Evolutionary conservation across 257 asterid genomes (phyloP), one percentile per base, ranked within the genome.

Genomic region (Vinca minor): DNA sequence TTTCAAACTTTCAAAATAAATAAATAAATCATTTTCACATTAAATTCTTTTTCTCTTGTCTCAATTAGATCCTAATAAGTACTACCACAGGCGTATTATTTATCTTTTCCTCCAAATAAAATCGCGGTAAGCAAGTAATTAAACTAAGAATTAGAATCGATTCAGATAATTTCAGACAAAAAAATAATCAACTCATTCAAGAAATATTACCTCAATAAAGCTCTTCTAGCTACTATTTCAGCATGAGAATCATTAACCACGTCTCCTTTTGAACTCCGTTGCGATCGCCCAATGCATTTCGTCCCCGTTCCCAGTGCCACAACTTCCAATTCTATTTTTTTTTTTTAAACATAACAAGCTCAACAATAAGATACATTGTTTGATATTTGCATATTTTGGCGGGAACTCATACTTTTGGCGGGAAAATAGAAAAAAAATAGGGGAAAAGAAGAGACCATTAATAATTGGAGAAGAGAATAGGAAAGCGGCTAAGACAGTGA

Each of bases 271-370:
- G 69, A 75, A 64, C 84, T 84, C 81, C 87, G 80, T 67, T 86
- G 80, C 53, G 89, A 76, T 25, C 72, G 77, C 68, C 96, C 97
- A 5, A 89, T 66, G 78, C 98, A 93, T 72, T 93, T 89, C 38
- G 98, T 93, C 49, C 97, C 98, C 63, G 98, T 93, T 31, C 96
- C 98, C 80, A 93, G 20, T 17, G 97, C 84, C 76, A 85, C 83
- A 70, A 93, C 96, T 57, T 74, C 81, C 56, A 89, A 62, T 49
- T 83, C 98, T 89, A 56, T 42, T 42, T 4, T 31, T 8, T 89
- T 50, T 42, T 42, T 4, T 31, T 8, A 36, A 60, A 56, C 61
- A 60, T 54, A 11, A 25, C 55, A 67, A 48, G 8, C 38, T 34
- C 7, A 55, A 34, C 49, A 66, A 31, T 0, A 26, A 48, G 21